Evolutionary conservation across 2,329 filamentous ascomycete genomes (phyloP), one percentile per base, ranked within the genome.

Genomic region (Cordyceps fumosorosea): DNA sequence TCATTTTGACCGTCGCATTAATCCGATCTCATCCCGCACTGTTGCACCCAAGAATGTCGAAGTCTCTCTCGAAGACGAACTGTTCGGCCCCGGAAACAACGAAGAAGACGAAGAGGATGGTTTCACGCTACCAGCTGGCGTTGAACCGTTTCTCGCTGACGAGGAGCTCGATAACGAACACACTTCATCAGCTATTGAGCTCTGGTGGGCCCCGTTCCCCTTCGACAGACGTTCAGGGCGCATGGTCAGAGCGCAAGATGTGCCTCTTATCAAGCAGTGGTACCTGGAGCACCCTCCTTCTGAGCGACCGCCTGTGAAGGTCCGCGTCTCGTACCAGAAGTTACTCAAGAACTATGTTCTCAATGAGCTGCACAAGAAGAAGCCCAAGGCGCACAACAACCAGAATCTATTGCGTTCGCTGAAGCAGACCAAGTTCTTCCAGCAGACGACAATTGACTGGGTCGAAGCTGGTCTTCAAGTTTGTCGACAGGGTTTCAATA

Each of bases 401-500:
- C 95, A 99, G 71, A 91, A 96, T 70, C 77, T 99, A 63, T 84
- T 98, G 73, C 87, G 86, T 69, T 96, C 91, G 10, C 77, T 99
- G 67, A 98, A 97, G 76, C 88, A 91, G 68, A 99, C 95, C 54
- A 99, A 99, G 72, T 99, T 99, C 79, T 99, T 99, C 83, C 96
- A 99, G 76, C 95, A 98, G 76, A 99, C 95, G 3, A 96, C 91
- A 10, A 98, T 99, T 66, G 95, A 99, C 74, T 99, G 95, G 95
- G 95, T 99, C 48, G 95, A 99, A 78, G 95, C 96, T 69, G 95
- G 96, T 78, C 83, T 99, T 71, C 96, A 99, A 78, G 95, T 99
- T 65, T 99, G 95, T 74, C 87, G 95, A 56, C 95, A 99, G 74
- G 95, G 95, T 61, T 99, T 97, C 82, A 99, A 99, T 78, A 99